These are phyloP conservation scores for Talaromyces amestolkiae DNA, from an alignment of 2,329 filamentous ascomycete species.

Conservation along the genomic window DNA sequence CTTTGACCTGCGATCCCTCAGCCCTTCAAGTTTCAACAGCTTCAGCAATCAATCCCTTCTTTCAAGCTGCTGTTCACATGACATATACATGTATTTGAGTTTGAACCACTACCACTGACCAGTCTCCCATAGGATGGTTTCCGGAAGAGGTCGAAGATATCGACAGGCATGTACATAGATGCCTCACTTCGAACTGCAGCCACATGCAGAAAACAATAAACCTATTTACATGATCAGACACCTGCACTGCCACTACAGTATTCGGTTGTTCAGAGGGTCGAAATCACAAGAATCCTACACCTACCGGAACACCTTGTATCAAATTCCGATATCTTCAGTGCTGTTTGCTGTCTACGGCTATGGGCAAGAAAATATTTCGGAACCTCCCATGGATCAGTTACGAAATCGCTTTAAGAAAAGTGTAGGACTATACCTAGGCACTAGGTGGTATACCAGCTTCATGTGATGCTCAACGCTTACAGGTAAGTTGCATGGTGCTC, in stretches of 20 bases:
- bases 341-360: background rate
- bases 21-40: background rate
- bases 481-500: background rate
- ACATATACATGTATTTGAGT: background rate
- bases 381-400: background rate
- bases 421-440: background rate
- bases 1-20: too few relatives aligned
- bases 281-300: background rate
- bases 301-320: background rate
- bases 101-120: too few relatives aligned
- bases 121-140: background rate
- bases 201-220: background rate
- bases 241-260: background rate
- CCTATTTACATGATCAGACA: background rate
- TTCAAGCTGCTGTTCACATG: background rate
- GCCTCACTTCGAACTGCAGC: background rate
- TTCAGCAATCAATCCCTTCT: background rate
- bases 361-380: slow-evolving; percentile 1
- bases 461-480: background rate
- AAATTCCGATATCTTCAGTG: background rate
- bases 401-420: background rate
- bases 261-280: background rate
- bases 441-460: background rate
- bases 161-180: background rate
- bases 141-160: background rate